Base-by-base conservation (phyloP, 1,284 basidiomycete species). In the Ustilago cynodontis region DNA sequence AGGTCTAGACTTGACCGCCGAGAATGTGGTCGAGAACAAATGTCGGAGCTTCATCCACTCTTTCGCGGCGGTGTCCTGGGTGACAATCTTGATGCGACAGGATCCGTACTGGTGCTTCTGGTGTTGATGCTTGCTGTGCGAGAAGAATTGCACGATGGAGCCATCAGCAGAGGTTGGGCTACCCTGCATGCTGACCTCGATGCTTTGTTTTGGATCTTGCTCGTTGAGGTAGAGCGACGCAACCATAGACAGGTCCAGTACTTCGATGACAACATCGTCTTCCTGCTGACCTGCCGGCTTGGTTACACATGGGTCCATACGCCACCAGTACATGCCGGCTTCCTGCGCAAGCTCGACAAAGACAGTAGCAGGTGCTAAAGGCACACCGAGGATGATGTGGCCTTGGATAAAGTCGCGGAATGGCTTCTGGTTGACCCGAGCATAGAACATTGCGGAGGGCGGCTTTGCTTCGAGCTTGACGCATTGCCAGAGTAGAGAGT, bases 331-430 rank as follows among this genome's bases (percentile, higher is more conserved):
- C 62, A 65, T 65, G 9, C 58, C 77, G 1, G 65, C 74, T 31
- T 77, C 74, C 31, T 77, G 67, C 4, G 77, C 77, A 0, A 79
- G 65, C 62, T 79, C 77, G 37, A 68, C 64, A 62, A 79, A 73
- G 35, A 79, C 61, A 11, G 73, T 77, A 3, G 77, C 77, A 0
- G 74, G 71, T 2, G 71, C 63, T 51, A 79, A 35, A 13, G 64
- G 67, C 13, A 67, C 57, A 20, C 71, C 74, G 4, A 70, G 66
- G 47, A 79, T 74, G 47, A 73, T 57, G 57, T 79, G 77, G 1
- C 77, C 77, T n/a, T 51, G 54, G 43, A 79, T 71, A 16, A 79
- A 71, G 43, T 73, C 74, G 47, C 69, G 53, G 59, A 71, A 73
- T 9, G 77, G 74, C 14, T 26, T 31, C 37, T 65, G 57, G n/a